These are phyloP conservation scores for Colletotrichum abscissum DNA, from an alignment of 2,329 filamentous ascomycete species.

Conservation along the genomic window DNA sequence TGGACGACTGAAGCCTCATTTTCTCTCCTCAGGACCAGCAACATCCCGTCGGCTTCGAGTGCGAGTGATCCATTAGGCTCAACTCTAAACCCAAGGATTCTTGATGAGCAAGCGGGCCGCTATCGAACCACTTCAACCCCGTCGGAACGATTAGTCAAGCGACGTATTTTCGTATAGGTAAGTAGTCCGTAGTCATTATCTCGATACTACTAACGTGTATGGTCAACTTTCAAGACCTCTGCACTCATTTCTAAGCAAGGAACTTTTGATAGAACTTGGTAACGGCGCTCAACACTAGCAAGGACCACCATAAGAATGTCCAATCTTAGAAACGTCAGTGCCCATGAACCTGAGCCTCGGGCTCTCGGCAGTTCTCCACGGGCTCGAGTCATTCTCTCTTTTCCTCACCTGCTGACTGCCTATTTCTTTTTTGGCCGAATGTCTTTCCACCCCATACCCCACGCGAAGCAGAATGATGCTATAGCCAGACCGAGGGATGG, in stretches of 20 bases:
- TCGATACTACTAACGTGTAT: not conserved
- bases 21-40: not conserved
- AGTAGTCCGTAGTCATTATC: not conserved
- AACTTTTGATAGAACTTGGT: not conserved
- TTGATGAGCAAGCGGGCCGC: not conserved
- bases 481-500: constrained; percentile 44
- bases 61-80: not conserved
- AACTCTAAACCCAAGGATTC: not conserved
- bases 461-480: constrained; percentile 48
- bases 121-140: not conserved
- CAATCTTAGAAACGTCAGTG: not conserved
- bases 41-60: not conserved
- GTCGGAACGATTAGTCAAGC: not conserved
- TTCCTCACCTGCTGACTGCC: not conserved
- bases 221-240: no score
- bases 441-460: constrained; percentile 59
- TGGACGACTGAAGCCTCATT: not conserved
- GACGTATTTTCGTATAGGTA: not conserved
- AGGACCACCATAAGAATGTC: no score
- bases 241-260: no score
- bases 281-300: not conserved
- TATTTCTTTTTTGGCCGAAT: constrained; percentile 50
- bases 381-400: constrained; percentile 24
- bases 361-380: not conserved
- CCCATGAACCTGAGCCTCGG: not conserved